A percentile compares a stretch with the other conserved stretches of the same genome.
phyloP scores from a whole-genome alignment of 176 grass and related monocot genomes.

The Melocanna baccifera region DNA sequence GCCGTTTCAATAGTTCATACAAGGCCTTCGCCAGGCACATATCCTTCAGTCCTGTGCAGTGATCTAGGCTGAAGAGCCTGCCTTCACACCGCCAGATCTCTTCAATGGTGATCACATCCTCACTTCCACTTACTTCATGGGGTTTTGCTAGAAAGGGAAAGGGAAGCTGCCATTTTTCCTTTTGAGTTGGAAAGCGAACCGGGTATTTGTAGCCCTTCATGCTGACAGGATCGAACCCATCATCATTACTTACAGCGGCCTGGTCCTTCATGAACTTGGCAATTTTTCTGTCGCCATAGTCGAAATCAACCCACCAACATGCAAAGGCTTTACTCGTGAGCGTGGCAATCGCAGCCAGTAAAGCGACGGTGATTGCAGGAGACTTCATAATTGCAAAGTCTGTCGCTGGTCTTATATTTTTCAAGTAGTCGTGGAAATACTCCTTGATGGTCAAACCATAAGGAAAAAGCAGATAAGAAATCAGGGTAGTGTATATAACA shows the following conservation, averaged over 20 bases:
- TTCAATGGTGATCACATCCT: background rate
- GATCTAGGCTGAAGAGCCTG: too few relatives aligned
- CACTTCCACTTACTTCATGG: background rate
- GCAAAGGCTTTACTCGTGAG: background rate
- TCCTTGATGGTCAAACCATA: background rate
- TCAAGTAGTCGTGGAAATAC: background rate
- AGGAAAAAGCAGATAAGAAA: background rate
- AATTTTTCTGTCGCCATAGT: background rate
- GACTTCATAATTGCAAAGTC: background rate
- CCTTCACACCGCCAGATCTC: background rate
- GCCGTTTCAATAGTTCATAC: background rate
- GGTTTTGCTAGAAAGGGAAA: too few relatives aligned
- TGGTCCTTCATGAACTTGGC: background rate
- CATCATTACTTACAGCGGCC: background rate
- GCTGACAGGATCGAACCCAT: background rate
- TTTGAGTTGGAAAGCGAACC: background rate
- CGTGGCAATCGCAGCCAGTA: rapidly evolving
- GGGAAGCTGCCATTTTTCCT: too few relatives aligned
- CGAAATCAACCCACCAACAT: background rate
- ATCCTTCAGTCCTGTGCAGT: background rate
- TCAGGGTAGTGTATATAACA: rapidly evolving
- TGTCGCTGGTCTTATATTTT: too few relatives aligned
- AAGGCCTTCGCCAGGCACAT: background rate
- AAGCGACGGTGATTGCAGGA: rapidly evolving
- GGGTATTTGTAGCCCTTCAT: background rate